These are phyloP conservation scores for Fusarium siculi DNA, from an alignment of 2,329 filamentous ascomycete genomes.

Conservation along the genomic window DNA sequence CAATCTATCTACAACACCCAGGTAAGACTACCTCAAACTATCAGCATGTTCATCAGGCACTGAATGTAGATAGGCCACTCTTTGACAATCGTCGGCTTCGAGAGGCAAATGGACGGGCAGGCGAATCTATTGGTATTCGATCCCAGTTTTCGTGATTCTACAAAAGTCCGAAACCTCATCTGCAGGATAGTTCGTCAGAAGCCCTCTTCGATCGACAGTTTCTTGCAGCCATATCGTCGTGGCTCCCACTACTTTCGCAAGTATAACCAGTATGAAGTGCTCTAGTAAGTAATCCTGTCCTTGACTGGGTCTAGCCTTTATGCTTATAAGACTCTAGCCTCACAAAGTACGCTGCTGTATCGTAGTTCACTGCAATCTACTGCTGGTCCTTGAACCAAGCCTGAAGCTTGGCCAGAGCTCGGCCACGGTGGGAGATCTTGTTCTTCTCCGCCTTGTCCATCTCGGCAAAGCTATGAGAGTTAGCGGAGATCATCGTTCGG, in stretches of 20 bases:
- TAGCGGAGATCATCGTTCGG: neutral
- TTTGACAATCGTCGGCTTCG: constrained; percentile 87
- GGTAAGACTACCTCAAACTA: constrained; percentile 55
- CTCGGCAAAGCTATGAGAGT: constrained; percentile 76
- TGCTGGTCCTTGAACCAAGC: constrained; percentile 73
- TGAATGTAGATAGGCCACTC: constrained; percentile 74
- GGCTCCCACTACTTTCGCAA: constrained; percentile 73
- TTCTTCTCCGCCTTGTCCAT: constrained; percentile 93
- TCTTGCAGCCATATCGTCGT: constrained; percentile 79
- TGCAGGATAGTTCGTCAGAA: constrained; percentile 58
- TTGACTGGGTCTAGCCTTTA: neutral
- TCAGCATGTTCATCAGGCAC: neutral
- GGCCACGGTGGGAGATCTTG: constrained; percentile 88
- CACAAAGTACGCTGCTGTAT: constrained; percentile 26
- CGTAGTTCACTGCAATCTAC: neutral
- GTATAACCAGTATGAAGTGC: constrained; percentile 81
- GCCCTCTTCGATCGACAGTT: constrained; percentile 50
- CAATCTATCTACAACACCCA: constrained; percentile 90
- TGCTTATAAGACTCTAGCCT: constrained; percentile 24
- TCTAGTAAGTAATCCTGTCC: constrained; percentile 65
- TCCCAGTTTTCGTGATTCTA: constrained; percentile 79
- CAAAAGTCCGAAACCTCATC: constrained; percentile 68
- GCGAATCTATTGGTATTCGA: constrained; percentile 87
- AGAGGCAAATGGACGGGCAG: constrained; percentile 72
- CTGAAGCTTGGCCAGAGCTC: constrained; percentile 87